Conservation (phyloP, 2,329 filamentous ascomycete genomes). For the Calonectria fujianensis region DNA sequence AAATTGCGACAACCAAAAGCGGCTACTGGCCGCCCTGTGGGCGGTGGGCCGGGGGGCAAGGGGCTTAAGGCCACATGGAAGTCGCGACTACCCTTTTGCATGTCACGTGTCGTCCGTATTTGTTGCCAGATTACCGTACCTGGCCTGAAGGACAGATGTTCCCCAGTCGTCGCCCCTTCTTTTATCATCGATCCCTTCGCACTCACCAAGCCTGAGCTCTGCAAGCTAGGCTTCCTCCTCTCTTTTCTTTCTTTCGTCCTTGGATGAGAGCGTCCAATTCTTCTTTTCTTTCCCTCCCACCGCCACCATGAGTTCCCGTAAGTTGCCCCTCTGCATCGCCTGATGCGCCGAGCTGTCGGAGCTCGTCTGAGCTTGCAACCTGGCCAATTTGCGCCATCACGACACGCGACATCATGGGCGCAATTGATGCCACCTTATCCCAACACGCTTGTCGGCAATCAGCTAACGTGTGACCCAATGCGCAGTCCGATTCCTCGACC, state of each 20-base stretch:
- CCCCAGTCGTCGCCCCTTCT: constrained; percentile 57
- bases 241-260: constrained; percentile 59
- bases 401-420: constrained; percentile 43
- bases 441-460: constrained; percentile 39
- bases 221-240: constrained; percentile 61
- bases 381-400: constrained; percentile 37
- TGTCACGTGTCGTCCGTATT: constrained; percentile 15
- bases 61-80: constrained; percentile 26
- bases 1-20: constrained; percentile 27
- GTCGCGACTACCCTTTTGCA: constrained; percentile 15
- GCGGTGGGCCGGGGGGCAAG: constrained; percentile 10
- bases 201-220: constrained; percentile 60
- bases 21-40: constrained; percentile 24
- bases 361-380: constrained; percentile 44
- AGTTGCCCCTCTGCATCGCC: constrained; percentile 58
- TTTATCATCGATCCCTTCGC: constrained; percentile 59
- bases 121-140: constrained; percentile 28
- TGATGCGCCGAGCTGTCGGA: constrained; percentile 48
- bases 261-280: constrained; percentile 65
- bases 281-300: constrained; percentile 58
- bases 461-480: constrained; percentile 54
- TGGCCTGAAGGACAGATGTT: constrained; percentile 45
- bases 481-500: constrained; percentile 97
- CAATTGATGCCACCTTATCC: constrained; percentile 52
- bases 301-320: constrained; percentile 74